A percentile compares a stretch with the other conserved stretches of the same genome.
phyloP scores from a whole-genome alignment of 441 rosid species.

The Arabidopsis lyrata region DNA sequence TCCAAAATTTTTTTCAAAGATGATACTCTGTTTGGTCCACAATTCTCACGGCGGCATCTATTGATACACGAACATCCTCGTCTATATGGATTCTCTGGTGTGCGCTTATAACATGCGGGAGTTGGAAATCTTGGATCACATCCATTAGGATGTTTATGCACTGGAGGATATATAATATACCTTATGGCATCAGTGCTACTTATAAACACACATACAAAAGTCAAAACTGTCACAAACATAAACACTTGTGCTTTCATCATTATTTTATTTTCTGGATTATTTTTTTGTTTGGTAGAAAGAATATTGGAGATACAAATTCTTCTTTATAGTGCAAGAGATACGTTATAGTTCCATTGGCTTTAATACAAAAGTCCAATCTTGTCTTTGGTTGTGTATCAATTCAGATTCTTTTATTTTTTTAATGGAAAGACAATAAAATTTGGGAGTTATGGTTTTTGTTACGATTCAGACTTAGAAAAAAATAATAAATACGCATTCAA shows the following conservation, averaged over 20 bases:
- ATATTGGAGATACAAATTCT: not conserved
- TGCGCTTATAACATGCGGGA: not conserved
- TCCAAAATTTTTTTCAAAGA: not conserved
- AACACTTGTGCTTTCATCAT: conserved; percentile 12
- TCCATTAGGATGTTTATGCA: not conserved
- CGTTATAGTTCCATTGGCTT: not conserved
- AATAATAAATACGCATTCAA: no score
- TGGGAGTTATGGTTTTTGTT: no score
- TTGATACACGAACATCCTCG: rapidly evolving
- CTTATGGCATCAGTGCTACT: not conserved
- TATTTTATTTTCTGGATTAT: not conserved
- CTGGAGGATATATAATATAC: not conserved
- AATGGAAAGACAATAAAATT: no score
- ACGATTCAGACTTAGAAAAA: no score
- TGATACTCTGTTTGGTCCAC: no score
- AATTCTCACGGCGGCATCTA: not conserved
- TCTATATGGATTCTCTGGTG: not conserved
- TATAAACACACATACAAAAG: not conserved
- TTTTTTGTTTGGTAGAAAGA: not conserved
- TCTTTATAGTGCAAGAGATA: not conserved
- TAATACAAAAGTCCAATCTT: no score
- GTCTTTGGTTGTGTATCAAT: no score
- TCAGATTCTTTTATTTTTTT: no score
- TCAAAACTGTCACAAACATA: conserved; percentile 12
- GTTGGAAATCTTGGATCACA: conserved; percentile 19